phyloP scores from a whole-genome alignment of 2,329 filamentous ascomycete species.

The Catunica adiposa region DNA sequence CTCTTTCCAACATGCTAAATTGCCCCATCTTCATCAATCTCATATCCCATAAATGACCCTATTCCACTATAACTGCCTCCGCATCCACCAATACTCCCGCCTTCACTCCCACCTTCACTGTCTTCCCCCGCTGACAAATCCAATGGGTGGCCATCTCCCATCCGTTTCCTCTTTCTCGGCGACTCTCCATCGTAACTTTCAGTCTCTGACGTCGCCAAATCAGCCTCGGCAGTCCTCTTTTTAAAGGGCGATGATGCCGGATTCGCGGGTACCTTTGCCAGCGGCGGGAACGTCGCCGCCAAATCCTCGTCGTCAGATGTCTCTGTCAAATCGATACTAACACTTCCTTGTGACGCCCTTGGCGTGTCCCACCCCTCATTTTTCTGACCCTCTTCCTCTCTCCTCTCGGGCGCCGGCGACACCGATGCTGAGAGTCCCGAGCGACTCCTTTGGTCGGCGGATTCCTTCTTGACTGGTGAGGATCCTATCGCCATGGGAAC shows the following conservation, averaged over 20 bases:
- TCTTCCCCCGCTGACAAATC: neutral
- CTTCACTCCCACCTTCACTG: neutral
- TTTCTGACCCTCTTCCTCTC: neutral
- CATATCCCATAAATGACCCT: neutral
- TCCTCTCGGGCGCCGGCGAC: neutral
- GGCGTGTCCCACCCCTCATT: too few species aligned
- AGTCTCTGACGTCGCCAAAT: too few species aligned
- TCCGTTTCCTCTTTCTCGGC: neutral
- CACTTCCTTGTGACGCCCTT: neutral
- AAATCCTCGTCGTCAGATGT: slow-evolving; percentile 1
- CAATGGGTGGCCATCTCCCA: neutral
- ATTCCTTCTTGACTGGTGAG: too few species aligned
- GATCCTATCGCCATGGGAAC: too few species aligned
- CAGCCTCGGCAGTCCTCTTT: neutral
- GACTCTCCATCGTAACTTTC: neutral
- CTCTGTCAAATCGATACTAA: neutral
- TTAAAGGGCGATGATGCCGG: neutral
- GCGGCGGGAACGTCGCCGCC: neutral
- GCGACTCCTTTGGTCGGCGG: too few species aligned
- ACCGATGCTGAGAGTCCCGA: neutral
- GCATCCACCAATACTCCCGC: neutral
- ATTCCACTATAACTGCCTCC: neutral
- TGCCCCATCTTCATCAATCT: slow-evolving; percentile 8
- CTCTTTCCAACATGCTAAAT: slow-evolving; percentile 1
- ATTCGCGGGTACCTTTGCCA: neutral